phyloP scores from a whole-genome alignment of 106 monocot species.

The Narthecium ossifragum region DNA sequence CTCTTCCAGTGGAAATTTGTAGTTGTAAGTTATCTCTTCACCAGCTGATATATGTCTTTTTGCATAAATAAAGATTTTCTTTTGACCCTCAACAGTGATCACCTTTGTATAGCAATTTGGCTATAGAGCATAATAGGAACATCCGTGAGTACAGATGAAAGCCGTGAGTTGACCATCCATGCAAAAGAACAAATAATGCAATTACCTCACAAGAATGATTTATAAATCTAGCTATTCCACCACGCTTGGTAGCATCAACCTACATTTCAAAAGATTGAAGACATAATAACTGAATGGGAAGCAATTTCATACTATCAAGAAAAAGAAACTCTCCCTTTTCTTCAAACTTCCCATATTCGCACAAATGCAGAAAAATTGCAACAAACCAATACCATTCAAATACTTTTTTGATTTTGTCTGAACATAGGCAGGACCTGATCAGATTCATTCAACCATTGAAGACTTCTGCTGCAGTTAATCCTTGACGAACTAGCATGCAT shows the following conservation, averaged over 20 bases:
- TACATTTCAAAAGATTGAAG: constrained; percentile 26
- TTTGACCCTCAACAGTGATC: constrained; percentile 93
- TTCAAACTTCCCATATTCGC: too few relatives aligned
- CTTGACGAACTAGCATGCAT: too few relatives aligned
- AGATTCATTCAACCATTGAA: too few relatives aligned
- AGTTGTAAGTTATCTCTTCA: constrained; percentile 97
- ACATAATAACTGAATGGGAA: background rate
- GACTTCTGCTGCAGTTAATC: too few relatives aligned
- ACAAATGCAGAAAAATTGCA: too few relatives aligned
- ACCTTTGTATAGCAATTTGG: constrained; percentile 98
- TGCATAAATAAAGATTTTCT: constrained; percentile 98
- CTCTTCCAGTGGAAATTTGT: constrained; percentile 97
- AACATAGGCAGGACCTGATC: too few relatives aligned
- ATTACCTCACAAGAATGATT: constrained; percentile 99
- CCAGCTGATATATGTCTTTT: constrained; percentile 86
- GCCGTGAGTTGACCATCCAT: background rate
- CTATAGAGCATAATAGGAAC: constrained; percentile 25
- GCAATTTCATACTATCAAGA: background rate
- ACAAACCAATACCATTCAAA: background rate
- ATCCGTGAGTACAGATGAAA: background rate
- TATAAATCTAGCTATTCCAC: constrained; percentile 96
- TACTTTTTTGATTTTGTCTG: too few relatives aligned
- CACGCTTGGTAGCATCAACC: constrained; percentile 99
- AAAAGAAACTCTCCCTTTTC: too few relatives aligned
- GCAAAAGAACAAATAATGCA: background rate